These are phyloP conservation scores for Mucor piriformis DNA, from an alignment of 371 early-diverging fungal species.

Conservation along the genomic window DNA sequence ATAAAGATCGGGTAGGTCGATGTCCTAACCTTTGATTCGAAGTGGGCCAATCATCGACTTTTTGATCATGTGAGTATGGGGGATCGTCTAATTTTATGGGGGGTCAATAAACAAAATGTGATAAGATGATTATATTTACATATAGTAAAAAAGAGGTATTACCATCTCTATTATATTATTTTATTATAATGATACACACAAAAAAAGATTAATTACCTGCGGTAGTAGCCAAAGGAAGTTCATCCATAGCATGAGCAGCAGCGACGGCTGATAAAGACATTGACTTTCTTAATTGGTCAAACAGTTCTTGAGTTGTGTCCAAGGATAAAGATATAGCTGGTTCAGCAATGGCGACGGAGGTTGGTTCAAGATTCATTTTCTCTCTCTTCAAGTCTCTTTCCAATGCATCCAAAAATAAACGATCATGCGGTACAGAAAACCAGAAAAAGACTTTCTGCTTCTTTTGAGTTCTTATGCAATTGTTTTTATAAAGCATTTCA, in stretches of 20 bases:
- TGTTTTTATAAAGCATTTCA: conserved; percentile 96
- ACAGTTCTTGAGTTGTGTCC: conserved; percentile 60
- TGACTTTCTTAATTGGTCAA: conserved; percentile 55
- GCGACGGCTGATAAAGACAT: conserved; percentile 28
- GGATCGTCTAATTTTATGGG: conserved; percentile 11
- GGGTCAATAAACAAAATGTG: not conserved
- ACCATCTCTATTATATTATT: not conserved
- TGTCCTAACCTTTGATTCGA: conserved; percentile 3
- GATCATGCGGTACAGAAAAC: conserved; percentile 98
- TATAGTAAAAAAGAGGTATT: conserved; percentile 7
- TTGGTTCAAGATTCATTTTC: conserved; percentile 78
- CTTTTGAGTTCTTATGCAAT: conserved; percentile 99
- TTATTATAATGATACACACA: conserved; percentile 5
- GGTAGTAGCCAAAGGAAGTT: conserved; percentile 8
- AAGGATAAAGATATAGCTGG: conserved; percentile 62
- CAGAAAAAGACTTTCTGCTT: conserved; percentile 99
- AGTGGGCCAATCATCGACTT: not conserved
- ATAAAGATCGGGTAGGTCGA: conserved; percentile 10
- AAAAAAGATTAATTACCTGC: conserved; percentile 25
- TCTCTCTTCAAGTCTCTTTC: conserved; percentile 98
- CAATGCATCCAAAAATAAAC: conserved; percentile 95
- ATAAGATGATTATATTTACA: not conserved
- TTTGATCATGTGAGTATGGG: conserved; percentile 6
- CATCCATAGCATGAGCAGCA: conserved; percentile 9
- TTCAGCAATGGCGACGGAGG: conserved; percentile 67